Conservation (phyloP, 306 rosid species). For the Bauhinia variegata region DNA sequence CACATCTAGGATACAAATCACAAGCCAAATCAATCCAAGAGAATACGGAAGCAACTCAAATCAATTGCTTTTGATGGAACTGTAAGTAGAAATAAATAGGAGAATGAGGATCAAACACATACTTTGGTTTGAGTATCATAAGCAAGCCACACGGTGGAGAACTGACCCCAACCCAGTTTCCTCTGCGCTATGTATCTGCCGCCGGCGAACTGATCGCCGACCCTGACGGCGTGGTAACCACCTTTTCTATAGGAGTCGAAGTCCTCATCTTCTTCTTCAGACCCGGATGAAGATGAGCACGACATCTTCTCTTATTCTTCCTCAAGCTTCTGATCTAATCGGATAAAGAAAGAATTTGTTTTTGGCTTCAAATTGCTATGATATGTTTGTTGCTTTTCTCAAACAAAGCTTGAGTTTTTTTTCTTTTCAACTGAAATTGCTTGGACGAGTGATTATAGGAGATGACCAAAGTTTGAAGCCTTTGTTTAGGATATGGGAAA, state of each 20-base stretch:
- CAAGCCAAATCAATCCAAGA: constrained; percentile 14
- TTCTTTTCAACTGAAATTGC: not conserved
- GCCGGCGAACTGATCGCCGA: constrained; percentile 86
- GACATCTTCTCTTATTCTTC: constrained; percentile 57
- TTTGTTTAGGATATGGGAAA: constrained; percentile 39
- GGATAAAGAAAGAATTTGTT: constrained; percentile 16
- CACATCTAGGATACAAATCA: constrained; percentile 30
- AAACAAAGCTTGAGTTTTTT: not conserved
- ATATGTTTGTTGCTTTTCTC: not conserved
- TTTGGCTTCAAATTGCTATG: constrained; percentile 13
- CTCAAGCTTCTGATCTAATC: constrained; percentile 40
- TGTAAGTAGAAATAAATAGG: not conserved
- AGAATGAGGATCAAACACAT: constrained; percentile 38
- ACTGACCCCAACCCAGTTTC: constrained; percentile 97
- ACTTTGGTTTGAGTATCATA: constrained; percentile 76
- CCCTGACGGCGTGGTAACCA: constrained; percentile 91
- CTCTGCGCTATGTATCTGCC: constrained; percentile 91
- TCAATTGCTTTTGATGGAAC: not conserved
- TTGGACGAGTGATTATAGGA: constrained; percentile 31
- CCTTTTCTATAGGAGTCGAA: constrained; percentile 92
- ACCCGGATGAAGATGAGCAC: constrained; percentile 88
- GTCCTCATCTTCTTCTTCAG: constrained; percentile 95
- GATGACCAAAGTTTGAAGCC: constrained; percentile 40
- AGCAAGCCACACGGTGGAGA: constrained; percentile 98
- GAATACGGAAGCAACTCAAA: constrained; percentile 14